These are phyloP conservation scores for Mimosa bimucronata DNA, from an alignment of 306 rosid species.

Conservation along the genomic window DNA sequence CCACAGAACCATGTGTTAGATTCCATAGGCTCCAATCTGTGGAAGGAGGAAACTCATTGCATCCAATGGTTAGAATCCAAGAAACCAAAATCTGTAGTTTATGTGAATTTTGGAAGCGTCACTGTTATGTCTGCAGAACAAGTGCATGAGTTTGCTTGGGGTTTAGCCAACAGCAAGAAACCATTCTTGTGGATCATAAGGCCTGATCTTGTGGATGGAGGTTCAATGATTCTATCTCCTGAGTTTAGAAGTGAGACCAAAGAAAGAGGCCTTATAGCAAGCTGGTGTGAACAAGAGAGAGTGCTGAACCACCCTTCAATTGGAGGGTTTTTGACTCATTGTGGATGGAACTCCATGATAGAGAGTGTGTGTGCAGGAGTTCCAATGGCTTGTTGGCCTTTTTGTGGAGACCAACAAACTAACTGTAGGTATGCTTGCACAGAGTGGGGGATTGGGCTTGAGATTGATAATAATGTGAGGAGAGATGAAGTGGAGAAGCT, in stretches of 20 bases:
- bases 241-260: neutral
- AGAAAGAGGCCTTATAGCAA: too few species aligned
- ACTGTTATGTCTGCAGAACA: neutral
- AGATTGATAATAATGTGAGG: neutral
- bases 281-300: too few species aligned
- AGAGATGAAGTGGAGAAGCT: constrained; percentile 25
- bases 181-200: neutral
- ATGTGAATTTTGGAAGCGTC: neutral
- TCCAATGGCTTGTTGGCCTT: too few species aligned
- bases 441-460: too few species aligned
- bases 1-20: neutral
- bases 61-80: neutral
- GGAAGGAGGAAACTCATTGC: neutral
- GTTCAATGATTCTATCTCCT: neutral
- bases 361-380: too few species aligned
- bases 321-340: too few species aligned
- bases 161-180: neutral
- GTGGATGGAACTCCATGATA: too few species aligned
- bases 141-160: neutral
- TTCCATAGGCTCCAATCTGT: neutral
- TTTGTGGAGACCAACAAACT: too few species aligned
- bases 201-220: neutral
- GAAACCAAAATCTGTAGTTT: neutral
- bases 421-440: too few species aligned
- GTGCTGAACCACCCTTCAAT: too few species aligned